These are phyloP conservation scores for Ceratocystis huliohia DNA, from an alignment of 2,329 filamentous ascomycete genomes.

Conservation along the genomic window DNA sequence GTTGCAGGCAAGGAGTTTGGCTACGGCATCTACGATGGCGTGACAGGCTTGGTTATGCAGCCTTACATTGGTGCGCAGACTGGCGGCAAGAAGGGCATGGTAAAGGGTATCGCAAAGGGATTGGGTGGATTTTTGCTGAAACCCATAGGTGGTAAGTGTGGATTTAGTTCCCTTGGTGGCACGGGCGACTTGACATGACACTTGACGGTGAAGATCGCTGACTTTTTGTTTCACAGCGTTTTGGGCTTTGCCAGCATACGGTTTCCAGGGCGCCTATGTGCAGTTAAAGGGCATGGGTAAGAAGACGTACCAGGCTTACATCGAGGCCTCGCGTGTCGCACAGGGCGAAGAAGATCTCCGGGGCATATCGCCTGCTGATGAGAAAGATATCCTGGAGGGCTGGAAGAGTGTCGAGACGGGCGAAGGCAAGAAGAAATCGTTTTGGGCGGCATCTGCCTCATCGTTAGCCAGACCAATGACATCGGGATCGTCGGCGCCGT, in stretches of 20 bases:
- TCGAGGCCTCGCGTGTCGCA: conserved; percentile 60
- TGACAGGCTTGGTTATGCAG: conserved; percentile 69
- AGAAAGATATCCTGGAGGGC: conserved; percentile 47
- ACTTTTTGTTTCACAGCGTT: conserved; percentile 14
- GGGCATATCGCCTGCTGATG: conserved; percentile 43
- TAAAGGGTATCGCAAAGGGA: conserved; percentile 73
- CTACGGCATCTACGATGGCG: conserved; percentile 66
- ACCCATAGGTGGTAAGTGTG: conserved; percentile 54
- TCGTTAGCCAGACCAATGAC: background rate
- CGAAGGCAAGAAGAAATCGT: background rate
- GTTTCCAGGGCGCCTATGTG: conserved; percentile 70
- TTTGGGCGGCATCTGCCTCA: background rate
- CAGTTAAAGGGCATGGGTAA: conserved; percentile 61
- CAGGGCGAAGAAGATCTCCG: conserved; percentile 60
- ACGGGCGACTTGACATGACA: background rate
- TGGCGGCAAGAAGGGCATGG: conserved; percentile 43
- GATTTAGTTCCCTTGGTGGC: background rate
- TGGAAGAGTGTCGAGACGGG: conserved; percentile 52
- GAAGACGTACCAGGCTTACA: conserved; percentile 62
- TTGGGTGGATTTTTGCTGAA: conserved; percentile 72
- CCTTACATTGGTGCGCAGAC: conserved; percentile 49
- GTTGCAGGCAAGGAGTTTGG: conserved; percentile 70
- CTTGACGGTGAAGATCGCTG: background rate
- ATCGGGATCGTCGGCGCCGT: background rate
- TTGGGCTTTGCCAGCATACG: conserved; percentile 49